These are phyloP conservation scores for Eucalyptus coolabah DNA, from an alignment of 345 rosid genomes.

Conservation along the genomic window DNA sequence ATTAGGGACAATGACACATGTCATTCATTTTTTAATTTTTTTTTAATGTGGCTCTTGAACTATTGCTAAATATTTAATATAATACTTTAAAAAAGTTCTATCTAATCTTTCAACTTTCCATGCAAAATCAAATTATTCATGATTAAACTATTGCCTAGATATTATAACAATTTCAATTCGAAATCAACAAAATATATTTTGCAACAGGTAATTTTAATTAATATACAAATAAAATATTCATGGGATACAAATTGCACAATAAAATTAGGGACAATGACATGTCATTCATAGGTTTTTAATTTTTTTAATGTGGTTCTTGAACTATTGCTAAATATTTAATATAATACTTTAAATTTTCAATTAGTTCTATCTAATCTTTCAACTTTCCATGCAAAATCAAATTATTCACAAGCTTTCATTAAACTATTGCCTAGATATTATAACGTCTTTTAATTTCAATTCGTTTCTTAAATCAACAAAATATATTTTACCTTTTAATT, in stretches of 20 bases:
- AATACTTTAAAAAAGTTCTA: background rate
- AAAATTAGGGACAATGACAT: background rate
- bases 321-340: background rate
- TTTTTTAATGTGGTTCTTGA: background rate
- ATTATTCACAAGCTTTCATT: background rate
- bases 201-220: too few species aligned
- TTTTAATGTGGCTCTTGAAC: background rate
- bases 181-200: too few species aligned
- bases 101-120: background rate
- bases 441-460: background rate
- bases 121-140: background rate
- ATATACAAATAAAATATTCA: too few species aligned
- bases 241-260: too few species aligned
- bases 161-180: background rate
- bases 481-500: too few species aligned
- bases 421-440: background rate
- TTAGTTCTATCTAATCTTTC: background rate
- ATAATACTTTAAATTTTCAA: background rate
- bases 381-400: background rate
- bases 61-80: background rate
- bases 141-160: background rate
- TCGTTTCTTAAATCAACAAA: background rate
- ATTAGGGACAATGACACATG: background rate
- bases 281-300: background rate
- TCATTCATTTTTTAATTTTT: background rate